Evolutionary conservation across 1,284 basidiomycete species (phyloP).

Genomic region (Heliocybe sulcata): DNA sequence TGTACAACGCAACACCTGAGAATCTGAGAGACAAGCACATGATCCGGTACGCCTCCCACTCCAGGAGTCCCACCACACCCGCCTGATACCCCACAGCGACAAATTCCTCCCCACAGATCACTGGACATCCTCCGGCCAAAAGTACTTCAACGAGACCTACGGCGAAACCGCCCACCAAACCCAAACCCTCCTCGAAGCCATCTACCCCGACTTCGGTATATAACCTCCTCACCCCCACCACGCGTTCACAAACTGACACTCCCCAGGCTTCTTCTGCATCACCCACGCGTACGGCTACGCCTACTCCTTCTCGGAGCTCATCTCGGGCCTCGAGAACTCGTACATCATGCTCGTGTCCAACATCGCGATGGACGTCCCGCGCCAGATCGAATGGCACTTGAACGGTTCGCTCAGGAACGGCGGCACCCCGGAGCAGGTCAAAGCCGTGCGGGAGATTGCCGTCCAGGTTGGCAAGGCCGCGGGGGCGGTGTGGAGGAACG

Average conservation of each 20-base stretch:
- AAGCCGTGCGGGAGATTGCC: conserved; percentile 24
- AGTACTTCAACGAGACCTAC: conserved; percentile 39
- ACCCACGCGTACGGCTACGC: conserved; percentile 43
- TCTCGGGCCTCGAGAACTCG: conserved; percentile 36
- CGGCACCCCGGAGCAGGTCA: conserved; percentile 21
- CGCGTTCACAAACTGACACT: neutral
- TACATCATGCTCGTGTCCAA: conserved; percentile 42
- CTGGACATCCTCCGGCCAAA: conserved; percentile 31
- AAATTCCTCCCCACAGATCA: conserved; percentile 29
- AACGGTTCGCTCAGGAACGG: conserved; percentile 30
- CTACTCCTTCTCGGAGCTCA: conserved; percentile 34
- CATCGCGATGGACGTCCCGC: conserved; percentile 42
- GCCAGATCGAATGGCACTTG: conserved; percentile 40
- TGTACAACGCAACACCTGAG: conserved; percentile 24
- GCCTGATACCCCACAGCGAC: no score
- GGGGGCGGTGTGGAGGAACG: conserved; percentile 36
- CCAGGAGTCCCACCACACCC: no score
- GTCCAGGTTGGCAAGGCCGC: conserved; percentile 21
- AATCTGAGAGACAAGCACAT: conserved; percentile 22
- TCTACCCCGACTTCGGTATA: conserved; percentile 53
- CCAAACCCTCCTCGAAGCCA: conserved; percentile 31
- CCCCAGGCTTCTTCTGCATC: conserved; percentile 41
- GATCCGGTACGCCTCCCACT: conserved; percentile 17
- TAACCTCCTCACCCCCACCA: neutral
- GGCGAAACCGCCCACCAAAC: conserved; percentile 39